Conservation (phyloP, 208 protist species). For the Crithidia sp. region DNA sequence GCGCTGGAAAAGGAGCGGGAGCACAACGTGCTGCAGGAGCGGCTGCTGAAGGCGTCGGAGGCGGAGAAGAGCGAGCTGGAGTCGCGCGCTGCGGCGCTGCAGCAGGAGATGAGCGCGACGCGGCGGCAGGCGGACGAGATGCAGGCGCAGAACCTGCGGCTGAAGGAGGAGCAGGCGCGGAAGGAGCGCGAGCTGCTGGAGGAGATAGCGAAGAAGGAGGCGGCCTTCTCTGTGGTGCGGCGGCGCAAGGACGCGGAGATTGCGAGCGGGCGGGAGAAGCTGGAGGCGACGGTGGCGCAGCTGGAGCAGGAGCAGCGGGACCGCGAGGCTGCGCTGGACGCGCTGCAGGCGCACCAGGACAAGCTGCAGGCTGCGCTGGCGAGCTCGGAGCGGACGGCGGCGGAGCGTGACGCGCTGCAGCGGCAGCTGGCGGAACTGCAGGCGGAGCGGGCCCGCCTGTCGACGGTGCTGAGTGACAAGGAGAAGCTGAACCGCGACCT, state of each 20-base stretch:
- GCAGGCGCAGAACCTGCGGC: conserved; percentile 28
- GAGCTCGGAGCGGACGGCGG: conserved; percentile 9
- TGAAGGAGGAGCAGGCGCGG: conserved; percentile 35
- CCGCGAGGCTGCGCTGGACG: conserved; percentile 32
- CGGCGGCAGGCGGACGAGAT: conserved; percentile 31
- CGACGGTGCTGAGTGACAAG: not conserved
- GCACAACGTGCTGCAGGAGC: conserved; percentile 48
- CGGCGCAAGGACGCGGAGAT: conserved; percentile 29
- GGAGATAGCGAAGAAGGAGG: conserved; percentile 24
- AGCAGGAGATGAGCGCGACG: conserved; percentile 35
- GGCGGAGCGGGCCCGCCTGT: not conserved
- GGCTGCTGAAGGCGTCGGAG: conserved; percentile 49
- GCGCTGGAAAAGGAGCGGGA: conserved; percentile 56
- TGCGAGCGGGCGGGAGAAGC: conserved; percentile 8
- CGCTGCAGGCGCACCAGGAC: conserved; percentile 23
- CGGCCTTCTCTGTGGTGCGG: conserved; percentile 20
- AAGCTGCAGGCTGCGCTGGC: conserved; percentile 16
- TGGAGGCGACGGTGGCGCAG: conserved; percentile 19
- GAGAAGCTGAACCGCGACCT: conserved; percentile 16
- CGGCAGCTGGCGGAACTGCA: conserved; percentile 9
- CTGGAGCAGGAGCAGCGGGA: conserved; percentile 22
- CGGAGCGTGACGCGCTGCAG: conserved; percentile 9
- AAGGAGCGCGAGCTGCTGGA: conserved; percentile 38
- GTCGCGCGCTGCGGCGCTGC: conserved; percentile 18
- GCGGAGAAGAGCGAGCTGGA: conserved; percentile 39